Percentiles rank a stretch among this genome's conserved stretches.
Evolutionary conservation across 2,329 filamentous ascomycete species (phyloP).

Genomic region (Chrysoporthe deuterocubensis): DNA sequence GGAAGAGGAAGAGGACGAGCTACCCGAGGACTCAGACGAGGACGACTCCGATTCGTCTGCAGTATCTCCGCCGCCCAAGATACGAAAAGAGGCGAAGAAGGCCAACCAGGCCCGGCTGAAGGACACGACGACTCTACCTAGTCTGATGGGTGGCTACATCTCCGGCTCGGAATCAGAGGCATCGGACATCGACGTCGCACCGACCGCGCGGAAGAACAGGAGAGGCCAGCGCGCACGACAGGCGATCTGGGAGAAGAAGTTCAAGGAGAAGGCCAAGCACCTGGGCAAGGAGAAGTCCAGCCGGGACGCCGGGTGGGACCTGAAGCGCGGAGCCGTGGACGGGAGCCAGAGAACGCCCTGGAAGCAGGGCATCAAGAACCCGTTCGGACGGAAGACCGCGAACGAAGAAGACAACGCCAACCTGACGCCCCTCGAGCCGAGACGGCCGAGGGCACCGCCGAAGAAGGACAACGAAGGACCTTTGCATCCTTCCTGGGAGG

Average conservation of each 20-base stretch:
- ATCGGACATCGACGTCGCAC: conserved; percentile 67
- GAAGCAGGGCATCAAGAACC: conserved; percentile 53
- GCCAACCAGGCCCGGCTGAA: conserved; percentile 26
- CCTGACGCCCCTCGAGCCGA: conserved; percentile 10
- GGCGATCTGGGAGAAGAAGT: conserved; percentile 82
- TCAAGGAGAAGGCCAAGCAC: conserved; percentile 72
- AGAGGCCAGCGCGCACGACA: conserved; percentile 78
- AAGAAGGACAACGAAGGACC: conserved; percentile 39
- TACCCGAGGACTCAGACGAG: conserved; percentile 12
- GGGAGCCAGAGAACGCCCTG: conserved; percentile 51
- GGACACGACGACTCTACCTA: conserved; percentile 70
- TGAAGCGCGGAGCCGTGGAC: conserved; percentile 58
- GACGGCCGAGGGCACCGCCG: conserved; percentile 14
- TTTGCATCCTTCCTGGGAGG: conserved; percentile 69
- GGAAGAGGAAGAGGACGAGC: conserved; percentile 27
- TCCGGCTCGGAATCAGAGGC: conserved; percentile 71
- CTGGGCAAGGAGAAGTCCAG: conserved; percentile 47
- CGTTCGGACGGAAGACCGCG: conserved; percentile 34
- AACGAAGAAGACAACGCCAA: conserved; percentile 14
- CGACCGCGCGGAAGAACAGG: conserved; percentile 69
- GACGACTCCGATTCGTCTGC: conserved; percentile 27
- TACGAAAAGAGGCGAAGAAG: conserved; percentile 36
- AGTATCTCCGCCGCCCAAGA: conserved; percentile 30
- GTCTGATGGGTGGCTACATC: conserved; percentile 78
- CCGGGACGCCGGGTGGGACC: conserved; percentile 61